Evolutionary conservation across 371 early-diverging fungal genomes (phyloP).

Genomic region (Mucor piriformis): DNA sequence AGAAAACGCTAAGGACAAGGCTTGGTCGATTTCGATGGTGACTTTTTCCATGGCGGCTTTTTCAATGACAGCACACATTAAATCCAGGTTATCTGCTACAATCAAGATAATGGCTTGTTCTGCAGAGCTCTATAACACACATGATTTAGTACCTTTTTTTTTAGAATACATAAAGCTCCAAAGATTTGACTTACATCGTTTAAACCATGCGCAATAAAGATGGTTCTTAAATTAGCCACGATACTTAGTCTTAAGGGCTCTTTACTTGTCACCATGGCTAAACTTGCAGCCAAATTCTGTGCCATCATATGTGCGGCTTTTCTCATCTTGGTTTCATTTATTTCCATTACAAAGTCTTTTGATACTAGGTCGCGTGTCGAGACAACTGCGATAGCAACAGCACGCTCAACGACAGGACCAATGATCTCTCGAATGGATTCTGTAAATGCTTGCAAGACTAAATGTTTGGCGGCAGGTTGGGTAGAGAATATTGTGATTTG

Average conservation of each 20-base stretch:
- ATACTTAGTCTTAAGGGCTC: slow-evolving; percentile 88
- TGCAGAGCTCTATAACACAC: slow-evolving; percentile 54
- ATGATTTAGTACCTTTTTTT: neutral
- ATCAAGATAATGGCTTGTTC: slow-evolving; percentile 81
- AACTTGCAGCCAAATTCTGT: slow-evolving; percentile 74
- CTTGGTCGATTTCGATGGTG: slow-evolving; percentile 81
- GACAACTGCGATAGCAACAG: slow-evolving; percentile 89
- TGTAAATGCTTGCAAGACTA: slow-evolving; percentile 86
- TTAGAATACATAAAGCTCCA: no score
- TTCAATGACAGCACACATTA: slow-evolving; percentile 91
- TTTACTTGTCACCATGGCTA: slow-evolving; percentile 90
- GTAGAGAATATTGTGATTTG: slow-evolving; percentile 69
- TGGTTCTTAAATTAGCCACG: slow-evolving; percentile 71
- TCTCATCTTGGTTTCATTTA: slow-evolving; percentile 88
- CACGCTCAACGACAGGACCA: slow-evolving; percentile 87
- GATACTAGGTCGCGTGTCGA: slow-evolving; percentile 88
- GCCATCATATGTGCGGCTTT: slow-evolving; percentile 94
- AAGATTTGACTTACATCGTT: slow-evolving; percentile 65
- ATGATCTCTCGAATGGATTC: slow-evolving; percentile 87
- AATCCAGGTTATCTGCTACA: slow-evolving; percentile 87
- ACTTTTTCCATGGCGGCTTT: slow-evolving; percentile 92
- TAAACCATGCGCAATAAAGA: slow-evolving; percentile 81
- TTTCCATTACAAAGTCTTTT: slow-evolving; percentile 94
- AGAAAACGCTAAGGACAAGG: slow-evolving; percentile 64
- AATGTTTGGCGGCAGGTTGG: slow-evolving; percentile 80